Evolutionary conservation across 345 rosid genomes (phyloP).

Genomic region (Lepidium sativum): DNA sequence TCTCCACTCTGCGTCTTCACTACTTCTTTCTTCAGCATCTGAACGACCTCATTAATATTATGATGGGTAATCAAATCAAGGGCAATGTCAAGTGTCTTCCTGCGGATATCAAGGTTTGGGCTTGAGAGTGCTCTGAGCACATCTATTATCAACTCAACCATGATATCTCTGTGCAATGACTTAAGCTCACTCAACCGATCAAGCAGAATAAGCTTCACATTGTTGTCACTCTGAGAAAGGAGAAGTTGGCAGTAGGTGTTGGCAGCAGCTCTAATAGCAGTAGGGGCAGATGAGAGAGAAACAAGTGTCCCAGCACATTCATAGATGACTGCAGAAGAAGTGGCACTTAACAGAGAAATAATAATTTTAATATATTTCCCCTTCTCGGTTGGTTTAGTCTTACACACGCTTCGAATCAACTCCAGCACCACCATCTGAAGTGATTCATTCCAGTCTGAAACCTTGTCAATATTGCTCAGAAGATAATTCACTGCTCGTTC

Average conservation of each 20-base stretch:
- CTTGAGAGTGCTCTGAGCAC: constrained; percentile 90
- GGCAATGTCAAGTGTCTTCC: constrained; percentile 74
- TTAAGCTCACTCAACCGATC: constrained; percentile 74
- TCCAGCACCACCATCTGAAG: constrained; percentile 77
- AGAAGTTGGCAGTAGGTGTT: constrained; percentile 80
- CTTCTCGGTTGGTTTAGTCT: constrained; percentile 53
- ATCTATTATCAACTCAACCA: constrained; percentile 86
- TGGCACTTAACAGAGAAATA: constrained; percentile 62
- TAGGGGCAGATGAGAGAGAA: constrained; percentile 84
- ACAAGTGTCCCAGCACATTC: constrained; percentile 80
- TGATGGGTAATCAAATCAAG: constrained; percentile 79
- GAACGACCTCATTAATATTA: constrained; percentile 72
- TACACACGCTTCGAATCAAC: constrained; percentile 64
- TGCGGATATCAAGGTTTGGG: constrained; percentile 74
- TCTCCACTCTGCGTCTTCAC: constrained; percentile 86
- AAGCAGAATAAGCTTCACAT: constrained; percentile 81
- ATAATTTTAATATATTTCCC: constrained; percentile 70
- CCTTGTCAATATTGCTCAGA: constrained; percentile 55
- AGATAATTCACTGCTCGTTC: constrained; percentile 58
- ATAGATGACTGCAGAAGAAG: constrained; percentile 62
- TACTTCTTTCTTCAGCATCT: constrained; percentile 79
- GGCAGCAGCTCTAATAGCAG: constrained; percentile 80
- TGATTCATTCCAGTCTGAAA: constrained; percentile 64
- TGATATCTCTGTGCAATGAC: constrained; percentile 61
- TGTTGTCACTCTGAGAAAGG: constrained; percentile 82